Conservation (phyloP, 306 rosid genomes). For the Pyrus bretschneideri region DNA sequence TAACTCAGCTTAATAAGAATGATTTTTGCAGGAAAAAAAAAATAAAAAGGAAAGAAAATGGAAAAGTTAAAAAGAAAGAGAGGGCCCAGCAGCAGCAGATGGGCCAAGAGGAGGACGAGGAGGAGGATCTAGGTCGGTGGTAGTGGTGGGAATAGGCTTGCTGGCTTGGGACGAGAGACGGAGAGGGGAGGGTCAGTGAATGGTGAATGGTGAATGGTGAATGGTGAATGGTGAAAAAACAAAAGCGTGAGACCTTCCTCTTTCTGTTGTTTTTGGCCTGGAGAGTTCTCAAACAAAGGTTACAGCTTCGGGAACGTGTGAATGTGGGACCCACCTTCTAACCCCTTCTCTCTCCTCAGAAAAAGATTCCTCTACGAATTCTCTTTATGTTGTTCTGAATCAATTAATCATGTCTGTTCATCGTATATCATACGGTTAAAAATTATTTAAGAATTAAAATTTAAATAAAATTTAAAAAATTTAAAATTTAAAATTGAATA, state of each 20-base stretch:
- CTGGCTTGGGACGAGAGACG: neutral
- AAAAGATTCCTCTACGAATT: too few relatives aligned
- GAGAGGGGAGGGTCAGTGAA: neutral
- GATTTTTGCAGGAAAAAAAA: neutral
- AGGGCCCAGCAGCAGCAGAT: neutral
- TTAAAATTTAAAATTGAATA: too few relatives aligned
- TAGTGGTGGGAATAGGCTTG: neutral
- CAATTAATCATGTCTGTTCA: too few relatives aligned
- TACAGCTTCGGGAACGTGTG: conserved; percentile 1
- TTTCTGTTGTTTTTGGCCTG: neutral
- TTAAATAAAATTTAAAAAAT: too few relatives aligned
- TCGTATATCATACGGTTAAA: fast-evolving
- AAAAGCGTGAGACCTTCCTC: neutral
- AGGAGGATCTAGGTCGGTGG: neutral
- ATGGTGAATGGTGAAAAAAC: neutral
- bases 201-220: neutral
- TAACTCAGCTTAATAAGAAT: neutral
- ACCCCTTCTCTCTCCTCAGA: too few relatives aligned
- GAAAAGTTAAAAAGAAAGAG: neutral
- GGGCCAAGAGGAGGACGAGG: neutral
- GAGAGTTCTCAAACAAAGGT: neutral
- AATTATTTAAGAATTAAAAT: too few relatives aligned
- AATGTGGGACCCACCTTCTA: neutral
- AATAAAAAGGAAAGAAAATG: neutral
- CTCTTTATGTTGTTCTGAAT: too few relatives aligned